phyloP scores from a whole-genome alignment of 1,284 basidiomycete species.

The Trichosporon sp. region DNA sequence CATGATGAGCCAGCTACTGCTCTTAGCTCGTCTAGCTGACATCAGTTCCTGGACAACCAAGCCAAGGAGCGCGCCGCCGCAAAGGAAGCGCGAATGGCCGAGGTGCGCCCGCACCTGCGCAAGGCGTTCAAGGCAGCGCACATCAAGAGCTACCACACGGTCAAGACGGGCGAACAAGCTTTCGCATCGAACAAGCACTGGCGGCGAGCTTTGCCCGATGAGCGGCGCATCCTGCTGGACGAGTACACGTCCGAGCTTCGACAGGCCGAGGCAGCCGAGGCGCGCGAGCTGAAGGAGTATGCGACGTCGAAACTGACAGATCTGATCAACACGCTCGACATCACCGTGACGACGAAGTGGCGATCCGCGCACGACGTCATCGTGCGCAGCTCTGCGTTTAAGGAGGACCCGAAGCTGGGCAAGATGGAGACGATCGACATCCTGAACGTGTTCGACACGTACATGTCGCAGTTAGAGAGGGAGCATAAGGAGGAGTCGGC shows the following conservation, averaged over 20 bases:
- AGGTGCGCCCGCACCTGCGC: slow-evolving; percentile 71
- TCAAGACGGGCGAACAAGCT: slow-evolving; percentile 72
- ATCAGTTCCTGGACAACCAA: slow-evolving; percentile 61
- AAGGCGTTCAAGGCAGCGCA: slow-evolving; percentile 78
- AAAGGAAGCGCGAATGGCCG: slow-evolving; percentile 64
- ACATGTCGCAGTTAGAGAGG: slow-evolving; percentile 74
- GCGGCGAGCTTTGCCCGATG: slow-evolving; percentile 76
- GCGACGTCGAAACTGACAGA: slow-evolving; percentile 71
- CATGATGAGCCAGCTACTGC: background rate
- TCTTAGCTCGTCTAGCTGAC: background rate
- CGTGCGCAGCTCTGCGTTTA: slow-evolving; percentile 69
- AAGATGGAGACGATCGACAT: slow-evolving; percentile 82
- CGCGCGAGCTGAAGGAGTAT: slow-evolving; percentile 61
- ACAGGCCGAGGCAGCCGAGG: slow-evolving; percentile 67
- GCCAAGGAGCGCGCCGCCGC: background rate
- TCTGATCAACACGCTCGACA: slow-evolving; percentile 72
- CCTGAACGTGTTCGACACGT: slow-evolving; percentile 83
- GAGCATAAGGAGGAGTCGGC: slow-evolving; percentile 80
- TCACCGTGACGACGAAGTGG: slow-evolving; percentile 86
- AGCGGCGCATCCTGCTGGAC: slow-evolving; percentile 77
- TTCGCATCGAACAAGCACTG: slow-evolving; percentile 80
- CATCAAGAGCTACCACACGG: slow-evolving; percentile 82
- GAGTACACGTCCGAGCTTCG: slow-evolving; percentile 80
- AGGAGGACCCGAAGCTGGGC: slow-evolving; percentile 64
- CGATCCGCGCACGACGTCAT: slow-evolving; percentile 70